Base-by-base conservation (phyloP, 2,329 filamentous ascomycete genomes). In the Arthroderma sp. region DNA sequence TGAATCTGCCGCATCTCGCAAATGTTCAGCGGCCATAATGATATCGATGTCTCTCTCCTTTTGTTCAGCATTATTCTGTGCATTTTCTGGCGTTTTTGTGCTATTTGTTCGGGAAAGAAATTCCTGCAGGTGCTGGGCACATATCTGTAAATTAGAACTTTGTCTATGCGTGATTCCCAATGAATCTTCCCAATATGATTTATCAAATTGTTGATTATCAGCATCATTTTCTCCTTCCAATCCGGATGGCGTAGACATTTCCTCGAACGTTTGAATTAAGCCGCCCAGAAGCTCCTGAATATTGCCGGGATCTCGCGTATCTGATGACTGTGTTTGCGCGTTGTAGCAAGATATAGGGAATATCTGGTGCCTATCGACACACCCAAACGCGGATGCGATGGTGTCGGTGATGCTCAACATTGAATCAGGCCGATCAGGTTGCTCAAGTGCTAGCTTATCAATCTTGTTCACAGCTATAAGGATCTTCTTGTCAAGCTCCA, bases 121-220 rank as follows among this genome's bases (percentile, higher is more conserved):
- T 22, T 78, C 74, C 40, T 82, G 73, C 1, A 98, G 73, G 58
- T 87, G 77, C 32, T 61, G 60, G 8, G 81, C 71, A 60, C 89
- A 94, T 57, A 79, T 73, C 41, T 77, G 73, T 39, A 98, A 73
- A 43, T 95, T 78, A 60, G 86, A 75, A 42, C 83, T 77, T 68
- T 98, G 91, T 47, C 91, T 81, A 63, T 89, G 85, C 11, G 85
- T 94, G 33, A 94, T 88, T 45, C 88, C 88, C 3, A 95, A 74
- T 4, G 91, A 81, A 56, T 94, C 85, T 64, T 87, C 77, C 69
- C 85, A 80, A 50, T 85, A 77, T 3, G 74, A 73, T 7, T 79
- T 75, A 57, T 89, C 69, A 47, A 66, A 63, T 44, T 64, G 58
- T 29, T 61, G 59, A 46, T 61, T 59, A 15, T 54, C 54, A 39